Percentiles rank a stretch among this genome's conserved stretches.
Evolutionary conservation across 352 stramenopile species (phyloP).

Genomic region (Globisporangium nunn): DNA sequence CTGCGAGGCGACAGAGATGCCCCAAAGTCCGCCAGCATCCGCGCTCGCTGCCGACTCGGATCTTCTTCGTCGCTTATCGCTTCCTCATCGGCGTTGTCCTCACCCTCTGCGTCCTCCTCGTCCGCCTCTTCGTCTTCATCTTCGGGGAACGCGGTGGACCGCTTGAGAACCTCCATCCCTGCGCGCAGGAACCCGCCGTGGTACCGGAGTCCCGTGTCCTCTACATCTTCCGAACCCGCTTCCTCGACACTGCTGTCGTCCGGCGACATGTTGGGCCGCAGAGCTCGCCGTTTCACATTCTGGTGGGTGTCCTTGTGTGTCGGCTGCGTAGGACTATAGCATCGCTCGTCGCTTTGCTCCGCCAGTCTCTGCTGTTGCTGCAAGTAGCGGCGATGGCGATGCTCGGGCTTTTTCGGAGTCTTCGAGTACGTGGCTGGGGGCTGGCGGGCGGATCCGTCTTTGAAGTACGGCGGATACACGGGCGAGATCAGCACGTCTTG

Average conservation of each 20-base stretch:
- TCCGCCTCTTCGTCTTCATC: slow-evolving; percentile 5
- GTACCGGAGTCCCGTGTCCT: slow-evolving; percentile 21
- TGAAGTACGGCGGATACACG: slow-evolving; percentile 45
- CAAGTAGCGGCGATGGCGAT: neutral
- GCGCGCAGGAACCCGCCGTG: slow-evolving; percentile 49
- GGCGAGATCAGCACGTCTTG: slow-evolving; percentile 58
- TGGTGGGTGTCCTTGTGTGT: slow-evolving; percentile 3
- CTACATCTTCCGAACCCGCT: neutral
- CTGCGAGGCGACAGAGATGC: slow-evolving; percentile 16
- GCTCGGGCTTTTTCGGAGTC: slow-evolving; percentile 6
- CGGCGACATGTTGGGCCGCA: neutral
- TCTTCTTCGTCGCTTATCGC: neutral
- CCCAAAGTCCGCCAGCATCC: neutral
- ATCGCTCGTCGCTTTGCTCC: slow-evolving; percentile 24
- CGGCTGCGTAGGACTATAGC: slow-evolving; percentile 4
- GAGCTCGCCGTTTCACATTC: neutral
- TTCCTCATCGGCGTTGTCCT: neutral
- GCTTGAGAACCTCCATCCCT: slow-evolving; percentile 54
- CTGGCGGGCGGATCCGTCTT: neutral
- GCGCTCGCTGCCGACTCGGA: neutral
- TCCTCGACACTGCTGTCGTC: neutral
- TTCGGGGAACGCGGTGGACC: slow-evolving; percentile 1
- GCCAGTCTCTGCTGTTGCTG: slow-evolving; percentile 4
- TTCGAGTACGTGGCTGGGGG: neutral
- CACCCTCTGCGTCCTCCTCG: slow-evolving; percentile 1